These are phyloP conservation scores for Agroathelia rolfsii DNA, from an alignment of 1,284 basidiomycete species.

Conservation along the genomic window DNA sequence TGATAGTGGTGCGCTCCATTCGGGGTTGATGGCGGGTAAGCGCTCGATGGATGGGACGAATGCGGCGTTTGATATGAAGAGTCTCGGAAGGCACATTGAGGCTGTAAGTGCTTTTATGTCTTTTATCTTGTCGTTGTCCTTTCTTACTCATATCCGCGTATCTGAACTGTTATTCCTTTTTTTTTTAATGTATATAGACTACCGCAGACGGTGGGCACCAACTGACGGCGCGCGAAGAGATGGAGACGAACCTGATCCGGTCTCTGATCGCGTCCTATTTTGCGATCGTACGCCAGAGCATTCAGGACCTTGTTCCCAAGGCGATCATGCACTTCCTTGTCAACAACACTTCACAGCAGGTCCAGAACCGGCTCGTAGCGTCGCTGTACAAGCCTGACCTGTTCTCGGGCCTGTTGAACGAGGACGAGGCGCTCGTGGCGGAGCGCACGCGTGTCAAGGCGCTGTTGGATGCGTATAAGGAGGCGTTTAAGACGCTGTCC, in stretches of 20 bases:
- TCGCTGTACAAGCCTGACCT: slow-evolving; percentile 90
- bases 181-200: slow-evolving; percentile 26
- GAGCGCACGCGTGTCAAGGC: slow-evolving; percentile 93
- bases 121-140: background rate
- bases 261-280: slow-evolving; percentile 95
- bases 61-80: slow-evolving; percentile 98
- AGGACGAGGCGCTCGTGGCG: slow-evolving; percentile 91
- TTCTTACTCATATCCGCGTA: slow-evolving; percentile 6
- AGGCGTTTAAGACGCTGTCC: slow-evolving; percentile 84
- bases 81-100: slow-evolving; percentile 91
- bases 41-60: slow-evolving; percentile 64
- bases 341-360: slow-evolving; percentile 91
- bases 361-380: slow-evolving; percentile 92
- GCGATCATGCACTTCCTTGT: slow-evolving; percentile 95
- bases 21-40: slow-evolving; percentile 57
- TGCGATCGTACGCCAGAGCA: slow-evolving; percentile 89
- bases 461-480: slow-evolving; percentile 92
- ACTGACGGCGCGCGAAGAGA: slow-evolving; percentile 79
- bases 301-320: slow-evolving; percentile 96
- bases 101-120: slow-evolving; percentile 47
- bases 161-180: slow-evolving; percentile 12
- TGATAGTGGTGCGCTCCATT: slow-evolving; percentile 38
- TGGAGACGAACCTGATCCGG: slow-evolving; percentile 93
- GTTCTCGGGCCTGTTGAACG: slow-evolving; percentile 86
- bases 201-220: slow-evolving; percentile 47